Evolutionary conservation across 495 filamentous ascomycete genomes (phyloP).

Genomic region (Chaetomidium leptoderma): DNA sequence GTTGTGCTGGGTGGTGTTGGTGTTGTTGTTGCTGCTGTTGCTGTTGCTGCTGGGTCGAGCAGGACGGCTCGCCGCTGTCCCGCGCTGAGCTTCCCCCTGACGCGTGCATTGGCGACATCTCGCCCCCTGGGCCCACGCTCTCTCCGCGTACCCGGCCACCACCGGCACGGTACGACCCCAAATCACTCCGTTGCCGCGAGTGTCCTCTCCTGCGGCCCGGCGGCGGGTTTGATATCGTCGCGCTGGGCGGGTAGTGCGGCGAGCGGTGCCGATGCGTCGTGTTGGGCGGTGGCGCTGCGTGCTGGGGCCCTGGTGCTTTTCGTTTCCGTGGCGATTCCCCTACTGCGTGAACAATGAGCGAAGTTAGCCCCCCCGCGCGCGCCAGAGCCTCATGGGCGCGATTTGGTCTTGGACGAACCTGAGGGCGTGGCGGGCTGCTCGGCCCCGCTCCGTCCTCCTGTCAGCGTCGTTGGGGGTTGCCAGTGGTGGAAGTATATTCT

Average conservation of each 20-base stretch:
- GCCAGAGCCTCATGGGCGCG: conserved; percentile 44
- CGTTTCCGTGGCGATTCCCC: conserved; percentile 68
- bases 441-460: conserved; percentile 44
- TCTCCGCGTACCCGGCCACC: conserved; percentile 39
- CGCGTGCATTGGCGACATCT: conserved; percentile 42
- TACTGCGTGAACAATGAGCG: conserved; percentile 42
- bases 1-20: too few relatives aligned
- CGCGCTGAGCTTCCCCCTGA: conserved; percentile 20
- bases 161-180: conserved; percentile 47
- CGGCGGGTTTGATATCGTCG: conserved; percentile 52
- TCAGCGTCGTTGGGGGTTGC: conserved; percentile 69
- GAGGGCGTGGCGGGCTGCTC: conserved; percentile 62
- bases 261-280: conserved; percentile 50
- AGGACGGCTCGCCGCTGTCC: conserved; percentile 21
- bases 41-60: conserved; percentile 17
- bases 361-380: conserved; percentile 46
- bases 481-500: conserved; percentile 93
- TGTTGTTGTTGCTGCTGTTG: too few relatives aligned
- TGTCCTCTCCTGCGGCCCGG: conserved; percentile 60
- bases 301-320: conserved; percentile 63
- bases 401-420: conserved; percentile 60
- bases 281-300: conserved; percentile 53
- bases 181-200: conserved; percentile 66
- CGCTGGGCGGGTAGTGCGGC: conserved; percentile 54
- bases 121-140: conserved; percentile 35